A percentile compares a stretch with the other conserved stretches of the same genome.
phyloP scores from a whole-genome alignment of 2,329 filamentous ascomycete genomes.

The Whalleya microplaca region DNA sequence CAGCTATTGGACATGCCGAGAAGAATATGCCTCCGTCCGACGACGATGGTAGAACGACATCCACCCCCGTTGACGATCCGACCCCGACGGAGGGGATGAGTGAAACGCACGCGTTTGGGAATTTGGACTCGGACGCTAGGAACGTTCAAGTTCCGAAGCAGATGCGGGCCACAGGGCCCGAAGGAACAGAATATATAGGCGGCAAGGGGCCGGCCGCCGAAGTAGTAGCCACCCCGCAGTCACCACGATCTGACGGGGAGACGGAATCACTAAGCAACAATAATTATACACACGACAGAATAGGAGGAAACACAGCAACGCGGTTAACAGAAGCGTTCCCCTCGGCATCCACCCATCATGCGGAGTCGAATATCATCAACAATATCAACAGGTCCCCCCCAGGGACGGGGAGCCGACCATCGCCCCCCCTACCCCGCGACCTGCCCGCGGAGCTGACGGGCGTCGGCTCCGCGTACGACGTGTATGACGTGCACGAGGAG shows the following conservation, averaged over 20 bases:
- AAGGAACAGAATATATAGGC: neutral
- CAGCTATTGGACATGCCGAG: conserved; percentile 15
- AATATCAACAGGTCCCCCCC: no score
- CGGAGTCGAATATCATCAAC: no score
- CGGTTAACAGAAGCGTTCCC: conserved; percentile 28
- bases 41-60: conserved; percentile 12
- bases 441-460: conserved; percentile 25
- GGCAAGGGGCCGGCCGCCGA: neutral
- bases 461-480: conserved; percentile 24
- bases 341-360: conserved; percentile 10
- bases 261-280: conserved; percentile 10
- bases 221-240: conserved; percentile 2
- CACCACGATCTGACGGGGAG: conserved; percentile 7
- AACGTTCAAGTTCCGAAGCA: conserved; percentile 4
- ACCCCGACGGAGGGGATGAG: conserved; percentile 6
- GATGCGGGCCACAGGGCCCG: conserved; percentile 3
- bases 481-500: conserved; percentile 24
- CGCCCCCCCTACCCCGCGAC: conserved; percentile 14
- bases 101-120: conserved; percentile 4
- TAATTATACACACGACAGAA: conserved; percentile 28
- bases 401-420: neutral
- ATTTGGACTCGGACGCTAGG: conserved; percentile 2
- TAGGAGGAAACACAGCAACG: conserved; percentile 16
- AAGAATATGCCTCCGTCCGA: conserved; percentile 10
- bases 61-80: conserved; percentile 9